Evolutionary conservation across 495 filamentous ascomycete genomes (phyloP).

Genomic region (Xylaria bambusicola): DNA sequence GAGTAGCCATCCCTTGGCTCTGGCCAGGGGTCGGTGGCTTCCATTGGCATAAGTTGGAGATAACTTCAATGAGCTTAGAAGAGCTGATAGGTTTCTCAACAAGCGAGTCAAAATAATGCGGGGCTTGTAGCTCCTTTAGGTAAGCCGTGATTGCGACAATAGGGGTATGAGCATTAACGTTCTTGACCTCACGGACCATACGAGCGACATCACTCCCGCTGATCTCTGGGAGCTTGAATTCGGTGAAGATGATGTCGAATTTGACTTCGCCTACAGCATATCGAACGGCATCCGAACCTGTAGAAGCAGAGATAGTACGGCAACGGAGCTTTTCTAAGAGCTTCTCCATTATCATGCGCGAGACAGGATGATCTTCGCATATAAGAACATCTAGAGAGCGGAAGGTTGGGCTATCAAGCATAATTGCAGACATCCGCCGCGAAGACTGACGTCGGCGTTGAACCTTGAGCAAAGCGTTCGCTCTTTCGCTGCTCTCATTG

Average conservation of each 20-base stretch:
- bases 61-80: slow-evolving; percentile 80
- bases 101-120: slow-evolving; percentile 90
- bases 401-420: slow-evolving; percentile 78
- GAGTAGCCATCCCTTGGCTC: slow-evolving; percentile 40
- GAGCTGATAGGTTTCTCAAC: slow-evolving; percentile 95
- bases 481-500: slow-evolving; percentile 90
- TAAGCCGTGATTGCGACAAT: slow-evolving; percentile 98
- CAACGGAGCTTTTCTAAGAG: slow-evolving; percentile 92
- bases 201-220: slow-evolving; percentile 93
- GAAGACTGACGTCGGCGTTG: slow-evolving; percentile 91
- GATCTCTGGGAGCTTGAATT: slow-evolving; percentile 91
- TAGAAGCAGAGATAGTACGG: slow-evolving; percentile 87
- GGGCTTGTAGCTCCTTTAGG: slow-evolving; percentile 89
- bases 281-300: slow-evolving; percentile 85
- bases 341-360: slow-evolving; percentile 94
- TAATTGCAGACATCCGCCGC: slow-evolving; percentile 85
- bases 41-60: slow-evolving; percentile 88
- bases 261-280: slow-evolving; percentile 91
- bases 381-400: slow-evolving; percentile 91
- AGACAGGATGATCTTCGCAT: slow-evolving; percentile 98
- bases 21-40: slow-evolving; percentile 68
- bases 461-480: slow-evolving; percentile 88
- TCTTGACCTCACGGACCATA: slow-evolving; percentile 95
- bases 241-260: slow-evolving; percentile 98
- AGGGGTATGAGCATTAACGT: slow-evolving; percentile 89